These are phyloP conservation scores for Colletotrichum abscissum DNA, from an alignment of 2,329 filamentous ascomycete species.

Conservation along the genomic window DNA sequence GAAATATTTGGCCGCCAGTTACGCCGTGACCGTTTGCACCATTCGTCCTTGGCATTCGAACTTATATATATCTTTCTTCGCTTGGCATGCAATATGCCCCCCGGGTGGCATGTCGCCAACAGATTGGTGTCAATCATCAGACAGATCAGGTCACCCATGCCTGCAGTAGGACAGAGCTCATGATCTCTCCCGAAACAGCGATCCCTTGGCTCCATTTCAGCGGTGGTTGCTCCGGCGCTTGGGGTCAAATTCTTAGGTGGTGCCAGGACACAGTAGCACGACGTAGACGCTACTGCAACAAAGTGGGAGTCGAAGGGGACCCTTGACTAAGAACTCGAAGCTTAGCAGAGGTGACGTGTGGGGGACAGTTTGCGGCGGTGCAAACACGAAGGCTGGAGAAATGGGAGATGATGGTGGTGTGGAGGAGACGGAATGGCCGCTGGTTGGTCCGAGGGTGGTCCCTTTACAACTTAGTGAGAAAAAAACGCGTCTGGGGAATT, in stretches of 20 bases:
- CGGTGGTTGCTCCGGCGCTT: conserved; percentile 8
- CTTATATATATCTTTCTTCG: not conserved
- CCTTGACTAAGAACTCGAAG: conserved; percentile 22
- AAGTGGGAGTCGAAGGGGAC: conserved; percentile 12
- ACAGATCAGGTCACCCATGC: conserved; percentile 28
- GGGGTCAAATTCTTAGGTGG: not conserved
- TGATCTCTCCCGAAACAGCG: conserved; percentile 4
- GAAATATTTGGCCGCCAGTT: not conserved
- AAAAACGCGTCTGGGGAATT: conserved; percentile 15
- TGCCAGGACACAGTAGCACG: not conserved
- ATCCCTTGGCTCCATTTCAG: not conserved
- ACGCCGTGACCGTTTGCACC: not conserved
- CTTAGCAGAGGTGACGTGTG: conserved; percentile 7
- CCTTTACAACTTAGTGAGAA: not conserved
- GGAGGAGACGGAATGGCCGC: not conserved
- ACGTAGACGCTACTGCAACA: not conserved
- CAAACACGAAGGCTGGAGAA: not conserved
- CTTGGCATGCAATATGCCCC: not conserved
- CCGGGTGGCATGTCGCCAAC: not conserved
- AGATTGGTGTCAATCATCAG: not conserved
- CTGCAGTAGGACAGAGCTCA: conserved; percentile 3
- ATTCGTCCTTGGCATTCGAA: not conserved
- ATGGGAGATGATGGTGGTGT: not conserved
- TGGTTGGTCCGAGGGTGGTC: conserved; percentile 7
- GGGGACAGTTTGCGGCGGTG: conserved; percentile 17